Conservation (phyloP, 176 grass and related monocot genomes). For the Musa acuminata region DNA sequence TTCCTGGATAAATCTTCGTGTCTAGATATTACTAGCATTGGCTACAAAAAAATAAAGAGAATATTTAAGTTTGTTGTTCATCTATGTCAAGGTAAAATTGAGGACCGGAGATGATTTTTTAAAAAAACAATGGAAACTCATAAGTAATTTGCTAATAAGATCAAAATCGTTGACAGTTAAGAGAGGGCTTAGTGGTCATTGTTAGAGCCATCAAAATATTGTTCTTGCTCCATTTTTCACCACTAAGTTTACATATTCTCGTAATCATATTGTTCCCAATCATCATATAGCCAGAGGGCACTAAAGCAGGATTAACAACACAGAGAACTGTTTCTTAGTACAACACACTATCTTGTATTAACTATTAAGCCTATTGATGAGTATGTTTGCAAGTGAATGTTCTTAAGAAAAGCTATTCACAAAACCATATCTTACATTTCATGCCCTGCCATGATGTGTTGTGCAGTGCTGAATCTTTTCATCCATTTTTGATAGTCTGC, state of each 20-base stretch:
- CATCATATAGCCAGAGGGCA: too few relatives aligned
- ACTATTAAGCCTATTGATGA: not conserved
- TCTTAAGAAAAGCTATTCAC: not conserved
- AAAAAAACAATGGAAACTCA: not conserved
- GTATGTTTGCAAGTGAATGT: not conserved
- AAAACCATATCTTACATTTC: slow-evolving; percentile 54
- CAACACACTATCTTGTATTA: not conserved
- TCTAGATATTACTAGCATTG: not conserved
- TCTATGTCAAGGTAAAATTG: not conserved
- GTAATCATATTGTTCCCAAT: too few relatives aligned
- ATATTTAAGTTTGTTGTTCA: not conserved
- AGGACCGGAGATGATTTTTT: not conserved
- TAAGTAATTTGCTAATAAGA: not conserved
- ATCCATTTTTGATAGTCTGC: slow-evolving; percentile 78
- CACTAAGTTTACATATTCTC: too few relatives aligned
- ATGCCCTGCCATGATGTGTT: slow-evolving; percentile 97
- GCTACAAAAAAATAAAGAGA: not conserved
- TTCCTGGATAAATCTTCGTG: not conserved
- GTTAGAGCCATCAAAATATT: not conserved
- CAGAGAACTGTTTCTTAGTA: too few relatives aligned
- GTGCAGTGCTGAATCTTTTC: slow-evolving; percentile 54
- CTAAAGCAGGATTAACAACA: too few relatives aligned
- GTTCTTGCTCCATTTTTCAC: too few relatives aligned
- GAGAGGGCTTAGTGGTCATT: not conserved
- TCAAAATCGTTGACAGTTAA: not conserved